Conservation (phyloP, 805 yeast species). For the Helenozyma baotianmanensis region DNA sequence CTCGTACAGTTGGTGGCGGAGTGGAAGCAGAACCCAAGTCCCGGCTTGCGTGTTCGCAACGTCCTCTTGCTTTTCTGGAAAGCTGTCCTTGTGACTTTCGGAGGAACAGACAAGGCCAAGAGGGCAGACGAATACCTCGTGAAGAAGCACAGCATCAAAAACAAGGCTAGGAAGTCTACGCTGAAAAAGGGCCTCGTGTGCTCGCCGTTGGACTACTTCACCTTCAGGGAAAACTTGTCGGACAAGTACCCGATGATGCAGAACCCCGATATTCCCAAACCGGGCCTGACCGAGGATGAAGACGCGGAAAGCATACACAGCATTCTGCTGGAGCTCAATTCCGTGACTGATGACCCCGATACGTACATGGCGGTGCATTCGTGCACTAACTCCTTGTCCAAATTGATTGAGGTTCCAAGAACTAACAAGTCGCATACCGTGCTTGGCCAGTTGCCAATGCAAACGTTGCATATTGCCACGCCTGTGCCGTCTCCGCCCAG, state of each 20-base stretch:
- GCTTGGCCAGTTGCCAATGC: conserved; percentile 45
- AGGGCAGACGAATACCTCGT: conserved; percentile 45
- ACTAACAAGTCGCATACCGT: conserved; percentile 44
- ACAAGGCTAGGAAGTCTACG: conserved; percentile 18
- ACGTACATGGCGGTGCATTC: conserved; percentile 37
- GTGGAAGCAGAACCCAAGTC: conserved; percentile 57
- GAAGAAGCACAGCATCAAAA: conserved; percentile 33
- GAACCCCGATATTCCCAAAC: not conserved
- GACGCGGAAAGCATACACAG: not conserved
- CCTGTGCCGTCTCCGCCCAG: conserved; percentile 82
- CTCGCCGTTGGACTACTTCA: conserved; percentile 81
- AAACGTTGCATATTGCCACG: conserved; percentile 70
- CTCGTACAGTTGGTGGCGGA: conserved; percentile 52
- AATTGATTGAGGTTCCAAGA: conserved; percentile 54
- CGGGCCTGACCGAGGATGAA: conserved; percentile 2
- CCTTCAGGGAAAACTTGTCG: conserved; percentile 68
- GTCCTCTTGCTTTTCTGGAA: conserved; percentile 52
- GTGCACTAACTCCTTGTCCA: conserved; percentile 52
- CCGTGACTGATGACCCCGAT: conserved; percentile 18
- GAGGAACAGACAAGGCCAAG: conserved; percentile 41
- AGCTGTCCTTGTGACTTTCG: conserved; percentile 56
- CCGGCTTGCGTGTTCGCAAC: conserved; percentile 48
- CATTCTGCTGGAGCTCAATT: conserved; percentile 4
- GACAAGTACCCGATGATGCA: conserved; percentile 68
- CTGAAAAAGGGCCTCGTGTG: conserved; percentile 39